Evolutionary conservation across 257 asterid genomes (phyloP).

Genomic region (Verbascum thapsus): DNA sequence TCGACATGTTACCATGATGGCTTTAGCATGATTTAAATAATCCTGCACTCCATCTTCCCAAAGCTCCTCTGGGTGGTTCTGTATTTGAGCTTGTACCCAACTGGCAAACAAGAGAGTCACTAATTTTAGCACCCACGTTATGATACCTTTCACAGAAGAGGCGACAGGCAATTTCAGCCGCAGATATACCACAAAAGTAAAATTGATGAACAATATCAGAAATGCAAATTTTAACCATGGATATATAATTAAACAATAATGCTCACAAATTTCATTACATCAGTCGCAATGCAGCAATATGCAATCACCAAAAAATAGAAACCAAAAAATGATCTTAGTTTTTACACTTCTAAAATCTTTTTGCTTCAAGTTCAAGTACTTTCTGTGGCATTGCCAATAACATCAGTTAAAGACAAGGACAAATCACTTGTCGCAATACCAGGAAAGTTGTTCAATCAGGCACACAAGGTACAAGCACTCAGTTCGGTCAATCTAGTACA

Average conservation of each 20-base stretch:
- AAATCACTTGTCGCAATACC: background rate
- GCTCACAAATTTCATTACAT: slow-evolving; percentile 5
- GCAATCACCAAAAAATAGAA: background rate
- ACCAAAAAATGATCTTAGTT: background rate
- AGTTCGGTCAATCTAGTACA: background rate
- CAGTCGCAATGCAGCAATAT: slow-evolving; percentile 11
- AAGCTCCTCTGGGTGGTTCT: slow-evolving; percentile 94
- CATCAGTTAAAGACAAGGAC: background rate
- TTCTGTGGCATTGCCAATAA: background rate
- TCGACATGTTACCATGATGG: slow-evolving; percentile 64
- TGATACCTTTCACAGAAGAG: background rate
- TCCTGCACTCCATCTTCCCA: slow-evolving; percentile 97
- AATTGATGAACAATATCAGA: background rate
- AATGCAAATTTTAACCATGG: background rate
- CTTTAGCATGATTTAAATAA: slow-evolving; percentile 77
- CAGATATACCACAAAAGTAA: slow-evolving; percentile 14
- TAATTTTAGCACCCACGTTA: slow-evolving; percentile 25
- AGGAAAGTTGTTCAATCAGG: background rate
- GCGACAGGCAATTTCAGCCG: background rate
- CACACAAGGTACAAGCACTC: background rate
- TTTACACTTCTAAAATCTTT: background rate
- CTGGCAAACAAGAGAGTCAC: slow-evolving; percentile 45
- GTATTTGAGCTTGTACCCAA: slow-evolving; percentile 85
- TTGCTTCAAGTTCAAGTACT: background rate
- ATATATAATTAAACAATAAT: slow-evolving; percentile 8